Percentiles rank a stretch among this genome's conserved stretches.
Conservation (phyloP, 495 filamentous ascomycete species). For the Podospora appendiculata region DNA sequence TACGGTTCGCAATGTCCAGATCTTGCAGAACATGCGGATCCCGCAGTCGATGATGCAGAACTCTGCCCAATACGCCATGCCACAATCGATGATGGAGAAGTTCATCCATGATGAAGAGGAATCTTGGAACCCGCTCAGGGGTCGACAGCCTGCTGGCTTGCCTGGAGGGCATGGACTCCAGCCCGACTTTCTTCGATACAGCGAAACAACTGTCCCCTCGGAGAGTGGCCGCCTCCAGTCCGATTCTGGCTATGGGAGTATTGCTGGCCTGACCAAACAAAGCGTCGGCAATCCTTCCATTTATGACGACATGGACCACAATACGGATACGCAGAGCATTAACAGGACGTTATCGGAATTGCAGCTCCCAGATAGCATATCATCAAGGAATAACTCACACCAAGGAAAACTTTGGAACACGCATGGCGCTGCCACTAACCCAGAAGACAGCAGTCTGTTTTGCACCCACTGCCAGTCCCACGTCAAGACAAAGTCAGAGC, state of each 20-base stretch:
- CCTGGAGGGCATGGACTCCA: not conserved
- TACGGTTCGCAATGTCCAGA: not conserved
- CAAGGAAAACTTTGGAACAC: constrained; percentile 2
- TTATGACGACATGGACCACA: constrained; percentile 30
- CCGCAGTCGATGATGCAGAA: not conserved
- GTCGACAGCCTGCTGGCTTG: not conserved
- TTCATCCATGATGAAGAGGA: constrained; percentile 3
- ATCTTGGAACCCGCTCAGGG: constrained; percentile 5
- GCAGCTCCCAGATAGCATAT: constrained; percentile 5
- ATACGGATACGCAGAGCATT: constrained; percentile 30
- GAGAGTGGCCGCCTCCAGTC: constrained; percentile 49
- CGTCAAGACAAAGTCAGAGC: constrained; percentile 43
- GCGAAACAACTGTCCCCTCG: constrained; percentile 31
- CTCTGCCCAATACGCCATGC: not conserved
- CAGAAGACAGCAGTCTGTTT: constrained; percentile 8
- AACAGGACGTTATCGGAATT: constrained; percentile 20
- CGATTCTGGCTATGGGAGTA: constrained; percentile 60
- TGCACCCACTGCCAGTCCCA: constrained; percentile 27
- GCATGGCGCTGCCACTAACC: constrained; percentile 1
- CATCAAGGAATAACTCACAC: not conserved
- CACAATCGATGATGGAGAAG: not conserved
- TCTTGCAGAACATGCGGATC: not conserved
- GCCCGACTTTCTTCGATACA: constrained; percentile 6
- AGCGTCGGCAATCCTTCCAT: constrained; percentile 42
- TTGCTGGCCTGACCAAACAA: constrained; percentile 11